phyloP scores from a whole-genome alignment of 2,329 filamentous ascomycete genomes.

The Nectriaceae sp. region DNA sequence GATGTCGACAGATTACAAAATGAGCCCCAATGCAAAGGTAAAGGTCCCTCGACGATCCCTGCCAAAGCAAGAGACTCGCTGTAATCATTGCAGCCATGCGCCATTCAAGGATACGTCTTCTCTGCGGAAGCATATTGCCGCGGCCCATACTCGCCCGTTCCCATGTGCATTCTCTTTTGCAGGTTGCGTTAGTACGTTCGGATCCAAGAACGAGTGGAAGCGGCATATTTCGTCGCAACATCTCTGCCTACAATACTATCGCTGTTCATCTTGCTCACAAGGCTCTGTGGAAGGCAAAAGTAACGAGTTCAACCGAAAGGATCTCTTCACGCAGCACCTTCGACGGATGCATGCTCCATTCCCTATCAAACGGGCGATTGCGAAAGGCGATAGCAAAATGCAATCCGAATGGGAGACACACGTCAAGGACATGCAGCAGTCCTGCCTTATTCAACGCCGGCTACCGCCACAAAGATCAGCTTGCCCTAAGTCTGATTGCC shows the following conservation, averaged over 20 bases:
- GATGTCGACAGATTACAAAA: slow-evolving; percentile 25
- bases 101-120: slow-evolving; percentile 70
- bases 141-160: slow-evolving; percentile 73
- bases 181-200: slow-evolving; percentile 80
- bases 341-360: slow-evolving; percentile 88
- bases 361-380: slow-evolving; percentile 58
- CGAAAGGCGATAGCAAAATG: slow-evolving; percentile 59
- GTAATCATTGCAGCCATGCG: slow-evolving; percentile 61
- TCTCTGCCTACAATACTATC: slow-evolving; percentile 68
- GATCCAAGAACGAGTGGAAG: slow-evolving; percentile 98
- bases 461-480: slow-evolving; percentile 70
- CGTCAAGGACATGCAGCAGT: slow-evolving; percentile 69
- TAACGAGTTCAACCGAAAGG: slow-evolving; percentile 88
- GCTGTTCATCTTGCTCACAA: slow-evolving; percentile 62
- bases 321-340: slow-evolving; percentile 92
- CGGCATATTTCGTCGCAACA: slow-evolving; percentile 91
- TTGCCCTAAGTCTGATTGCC: slow-evolving; percentile 72
- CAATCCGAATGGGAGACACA: slow-evolving; percentile 65
- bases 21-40: slow-evolving; percentile 32
- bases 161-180: slow-evolving; percentile 85
- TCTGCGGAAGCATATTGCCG: slow-evolving; percentile 66
- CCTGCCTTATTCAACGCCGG: slow-evolving; percentile 72
- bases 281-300: slow-evolving; percentile 56
- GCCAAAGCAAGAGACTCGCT: slow-evolving; percentile 62
- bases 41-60: slow-evolving; percentile 50